phyloP scores from a whole-genome alignment of 1,139 yeast species.

The Hanseniaspora uvarum region DNA sequence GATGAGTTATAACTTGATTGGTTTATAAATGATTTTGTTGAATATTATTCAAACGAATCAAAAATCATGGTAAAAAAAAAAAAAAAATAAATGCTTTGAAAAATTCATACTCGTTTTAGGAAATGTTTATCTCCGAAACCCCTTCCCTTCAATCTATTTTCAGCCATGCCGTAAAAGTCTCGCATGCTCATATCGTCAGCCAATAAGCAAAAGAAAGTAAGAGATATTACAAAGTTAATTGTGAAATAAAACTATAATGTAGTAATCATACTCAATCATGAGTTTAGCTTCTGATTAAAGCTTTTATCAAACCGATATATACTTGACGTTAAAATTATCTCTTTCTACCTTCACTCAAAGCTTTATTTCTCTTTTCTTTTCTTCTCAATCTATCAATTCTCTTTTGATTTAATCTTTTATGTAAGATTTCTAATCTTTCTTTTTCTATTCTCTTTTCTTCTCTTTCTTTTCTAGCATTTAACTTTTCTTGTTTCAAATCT shows the following conservation, averaged over 20 bases:
- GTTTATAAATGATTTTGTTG: not conserved
- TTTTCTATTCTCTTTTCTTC: slow-evolving; percentile 61
- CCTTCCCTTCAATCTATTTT: not conserved
- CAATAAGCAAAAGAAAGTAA: not conserved
- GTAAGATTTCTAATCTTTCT: slow-evolving; percentile 61
- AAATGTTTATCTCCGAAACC: not conserved
- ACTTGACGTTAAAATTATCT: slow-evolving; percentile 16
- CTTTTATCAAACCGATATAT: not conserved
- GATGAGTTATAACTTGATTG: no score
- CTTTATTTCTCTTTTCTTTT: slow-evolving; percentile 72
- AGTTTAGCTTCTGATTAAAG: not conserved
- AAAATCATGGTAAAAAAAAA: no score
- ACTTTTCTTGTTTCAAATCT: slow-evolving; percentile 40
- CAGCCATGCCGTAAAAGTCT: not conserved
- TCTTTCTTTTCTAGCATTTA: slow-evolving; percentile 51
- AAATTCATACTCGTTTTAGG: not conserved
- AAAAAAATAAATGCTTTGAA: not conserved
- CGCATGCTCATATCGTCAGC: not conserved
- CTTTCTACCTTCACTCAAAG: slow-evolving; percentile 54
- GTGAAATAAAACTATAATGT: no score
- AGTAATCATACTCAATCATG: no score
- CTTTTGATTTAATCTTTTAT: slow-evolving; percentile 67
- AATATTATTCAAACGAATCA: not conserved
- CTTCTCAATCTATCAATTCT: slow-evolving; percentile 68
- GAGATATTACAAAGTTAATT: not conserved